Percentiles rank a stretch among this genome's conserved stretches.
Conservation (phyloP, 225 moss, liverwort and hornwort genomes). For the Pleurozium schreberi region DNA sequence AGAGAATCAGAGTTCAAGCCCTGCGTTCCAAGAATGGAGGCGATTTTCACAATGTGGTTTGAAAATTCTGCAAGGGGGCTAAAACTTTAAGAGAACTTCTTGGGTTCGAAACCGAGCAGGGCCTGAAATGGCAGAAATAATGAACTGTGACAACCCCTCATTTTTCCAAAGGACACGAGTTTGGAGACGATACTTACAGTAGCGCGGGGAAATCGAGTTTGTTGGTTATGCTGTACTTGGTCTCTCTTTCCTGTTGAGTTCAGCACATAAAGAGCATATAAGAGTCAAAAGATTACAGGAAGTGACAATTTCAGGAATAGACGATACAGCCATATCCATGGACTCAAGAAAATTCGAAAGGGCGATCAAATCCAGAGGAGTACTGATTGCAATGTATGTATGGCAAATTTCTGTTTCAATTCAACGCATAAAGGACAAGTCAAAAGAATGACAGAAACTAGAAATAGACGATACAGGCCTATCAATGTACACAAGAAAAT, state of each 20-base stretch:
- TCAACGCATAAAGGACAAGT: neutral
- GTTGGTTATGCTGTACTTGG: neutral
- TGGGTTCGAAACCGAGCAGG: neutral
- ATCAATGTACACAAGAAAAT: neutral
- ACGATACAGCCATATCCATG: neutral
- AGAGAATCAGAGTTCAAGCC: neutral
- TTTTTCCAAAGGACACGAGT: neutral
- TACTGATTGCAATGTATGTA: neutral
- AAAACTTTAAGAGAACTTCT: too few species aligned
- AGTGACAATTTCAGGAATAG: neutral
- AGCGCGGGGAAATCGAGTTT: slow-evolving; percentile 34
- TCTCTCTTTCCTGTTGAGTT: slow-evolving; percentile 20
- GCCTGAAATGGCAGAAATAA: neutral
- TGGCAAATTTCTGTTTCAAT: neutral
- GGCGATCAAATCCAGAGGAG: neutral
- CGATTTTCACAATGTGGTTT: neutral
- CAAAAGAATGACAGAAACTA: neutral
- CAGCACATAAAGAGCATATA: neutral
- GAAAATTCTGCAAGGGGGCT: neutral
- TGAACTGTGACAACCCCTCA: too few species aligned
- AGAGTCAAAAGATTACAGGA: neutral
- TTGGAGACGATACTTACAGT: slow-evolving; percentile 1
- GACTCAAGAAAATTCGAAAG: neutral
- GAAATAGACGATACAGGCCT: neutral
- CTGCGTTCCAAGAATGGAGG: neutral